These are phyloP conservation scores for Euptelea pleiosperma DNA, from an alignment of 164 flowering plant genomes.

Conservation along the genomic window DNA sequence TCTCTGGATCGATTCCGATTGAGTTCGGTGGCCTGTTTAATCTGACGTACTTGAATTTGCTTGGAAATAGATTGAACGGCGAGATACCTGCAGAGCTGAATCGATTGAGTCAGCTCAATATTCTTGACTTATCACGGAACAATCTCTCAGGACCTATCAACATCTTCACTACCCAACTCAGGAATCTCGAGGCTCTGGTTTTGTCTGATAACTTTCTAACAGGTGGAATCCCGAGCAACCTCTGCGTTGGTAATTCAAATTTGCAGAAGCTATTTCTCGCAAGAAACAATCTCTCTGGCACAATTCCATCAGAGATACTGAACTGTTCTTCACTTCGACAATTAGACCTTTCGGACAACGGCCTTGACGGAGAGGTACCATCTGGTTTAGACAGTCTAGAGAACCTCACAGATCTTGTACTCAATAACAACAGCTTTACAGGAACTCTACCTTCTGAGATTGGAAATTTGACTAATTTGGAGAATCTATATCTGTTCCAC, in stretches of 20 bases:
- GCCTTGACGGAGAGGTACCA: conserved; percentile 55
- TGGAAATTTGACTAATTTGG: conserved; percentile 64
- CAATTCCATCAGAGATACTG: conserved; percentile 50
- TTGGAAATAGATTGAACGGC: conserved; percentile 66
- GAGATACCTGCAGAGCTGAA: conserved; percentile 58
- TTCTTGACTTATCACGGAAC: conserved; percentile 70
- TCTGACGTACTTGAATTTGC: conserved; percentile 70
- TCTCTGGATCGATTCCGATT: conserved; percentile 70
- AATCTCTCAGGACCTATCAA: conserved; percentile 57
- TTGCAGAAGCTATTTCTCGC: conserved; percentile 49
- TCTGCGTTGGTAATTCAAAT: conserved; percentile 50
- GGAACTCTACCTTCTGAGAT: conserved; percentile 67
- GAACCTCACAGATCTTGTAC: conserved; percentile 60
- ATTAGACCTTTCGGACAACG: conserved; percentile 71
- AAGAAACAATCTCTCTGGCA: conserved; percentile 56
- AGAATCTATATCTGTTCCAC: conserved; percentile 48
- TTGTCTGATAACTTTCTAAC: conserved; percentile 57
- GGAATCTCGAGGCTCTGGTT: conserved; percentile 48
- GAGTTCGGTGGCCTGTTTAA: conserved; percentile 43
- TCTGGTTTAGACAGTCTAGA: conserved; percentile 38
- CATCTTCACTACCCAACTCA: conserved; percentile 33
- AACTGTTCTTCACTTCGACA: conserved; percentile 59
- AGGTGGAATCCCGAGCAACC: conserved; percentile 41
- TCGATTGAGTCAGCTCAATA: conserved; percentile 44
- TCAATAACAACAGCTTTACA: conserved; percentile 78